These are phyloP conservation scores for Sporothrix sp. DNA, from an alignment of 2,329 filamentous ascomycete genomes.

Conservation along the genomic window DNA sequence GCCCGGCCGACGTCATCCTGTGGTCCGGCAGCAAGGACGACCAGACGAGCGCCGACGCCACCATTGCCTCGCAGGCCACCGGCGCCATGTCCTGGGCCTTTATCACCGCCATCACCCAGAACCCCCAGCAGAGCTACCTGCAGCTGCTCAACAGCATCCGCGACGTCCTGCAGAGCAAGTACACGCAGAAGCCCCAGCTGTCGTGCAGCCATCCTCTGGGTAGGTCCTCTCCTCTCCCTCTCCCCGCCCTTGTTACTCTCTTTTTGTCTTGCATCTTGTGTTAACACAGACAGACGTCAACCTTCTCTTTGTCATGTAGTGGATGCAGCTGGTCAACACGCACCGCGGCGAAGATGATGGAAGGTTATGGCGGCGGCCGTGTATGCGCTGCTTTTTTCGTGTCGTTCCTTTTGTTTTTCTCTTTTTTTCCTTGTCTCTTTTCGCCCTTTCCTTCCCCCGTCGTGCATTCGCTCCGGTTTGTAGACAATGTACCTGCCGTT, in stretches of 20 bases:
- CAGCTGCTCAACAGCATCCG: constrained; percentile 93
- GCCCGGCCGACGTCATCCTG: constrained; percentile 92
- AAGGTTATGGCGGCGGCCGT: neutral
- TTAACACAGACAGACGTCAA: constrained; percentile 12
- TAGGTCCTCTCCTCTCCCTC: constrained; percentile 40
- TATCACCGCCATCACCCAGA: constrained; percentile 85
- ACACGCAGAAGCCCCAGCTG: constrained; percentile 89
- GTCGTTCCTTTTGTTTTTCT: neutral
- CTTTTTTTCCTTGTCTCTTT: neutral
- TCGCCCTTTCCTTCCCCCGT: neutral
- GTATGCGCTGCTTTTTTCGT: neutral
- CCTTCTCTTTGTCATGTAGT: constrained; percentile 16
- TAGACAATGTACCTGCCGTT: too few relatives aligned
- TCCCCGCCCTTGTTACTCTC: neutral
- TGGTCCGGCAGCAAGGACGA: constrained; percentile 95
- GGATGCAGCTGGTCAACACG: neutral
- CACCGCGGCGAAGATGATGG: neutral
- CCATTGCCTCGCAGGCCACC: constrained; percentile 79
- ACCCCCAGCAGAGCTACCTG: constrained; percentile 96
- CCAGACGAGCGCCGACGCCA: constrained; percentile 93
- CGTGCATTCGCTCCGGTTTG: neutral
- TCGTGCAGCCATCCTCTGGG: constrained; percentile 94
- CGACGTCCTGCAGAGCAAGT: constrained; percentile 79
- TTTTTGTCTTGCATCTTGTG: neutral
- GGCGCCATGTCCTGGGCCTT: constrained; percentile 99